A percentile compares a stretch with the other conserved stretches of the same genome.
Conservation (phyloP, 2,329 filamentous ascomycete species). For the Hypoxylon sp. region DNA sequence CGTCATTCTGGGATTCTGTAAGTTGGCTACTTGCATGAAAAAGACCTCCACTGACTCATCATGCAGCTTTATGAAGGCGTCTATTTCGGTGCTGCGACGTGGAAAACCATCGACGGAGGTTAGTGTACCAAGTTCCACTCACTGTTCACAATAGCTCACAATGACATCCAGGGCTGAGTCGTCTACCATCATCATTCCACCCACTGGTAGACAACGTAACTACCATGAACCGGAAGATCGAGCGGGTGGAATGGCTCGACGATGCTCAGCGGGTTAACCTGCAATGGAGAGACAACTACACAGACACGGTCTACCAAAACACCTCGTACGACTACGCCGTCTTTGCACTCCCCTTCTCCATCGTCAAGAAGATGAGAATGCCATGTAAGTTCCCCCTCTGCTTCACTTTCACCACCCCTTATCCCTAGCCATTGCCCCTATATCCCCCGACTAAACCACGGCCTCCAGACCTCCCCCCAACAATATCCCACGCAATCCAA, state of each 20-base stretch:
- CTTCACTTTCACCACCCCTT: constrained; percentile 56
- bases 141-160: constrained; percentile 2
- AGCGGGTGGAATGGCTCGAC: constrained; percentile 68
- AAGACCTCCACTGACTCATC: constrained; percentile 14
- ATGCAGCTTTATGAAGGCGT: constrained; percentile 65
- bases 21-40: constrained; percentile 12
- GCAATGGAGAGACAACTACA: constrained; percentile 66
- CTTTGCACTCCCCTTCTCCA: constrained; percentile 75
- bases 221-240: constrained; percentile 69
- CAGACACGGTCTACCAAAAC: constrained; percentile 58
- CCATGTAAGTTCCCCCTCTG: constrained; percentile 51
- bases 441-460: constrained; percentile 54
- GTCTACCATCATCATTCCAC: constrained; percentile 73
- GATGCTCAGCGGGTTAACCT: constrained; percentile 68
- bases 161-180: constrained; percentile 57
- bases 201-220: constrained; percentile 72
- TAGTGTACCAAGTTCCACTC: neutral
- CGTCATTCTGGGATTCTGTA: constrained; percentile 63
- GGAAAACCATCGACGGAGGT: constrained; percentile 74
- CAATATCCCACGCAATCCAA: constrained; percentile 64
- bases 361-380: constrained; percentile 73
- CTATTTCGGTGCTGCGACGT: constrained; percentile 72
- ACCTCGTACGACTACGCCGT: constrained; percentile 76
- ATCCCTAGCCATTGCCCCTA: constrained; percentile 56
- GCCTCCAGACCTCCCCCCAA: constrained; percentile 55